Evolutionary conservation across 2,329 filamentous ascomycete species (phyloP).

Genomic region (Parascedosporium putredinis): DNA sequence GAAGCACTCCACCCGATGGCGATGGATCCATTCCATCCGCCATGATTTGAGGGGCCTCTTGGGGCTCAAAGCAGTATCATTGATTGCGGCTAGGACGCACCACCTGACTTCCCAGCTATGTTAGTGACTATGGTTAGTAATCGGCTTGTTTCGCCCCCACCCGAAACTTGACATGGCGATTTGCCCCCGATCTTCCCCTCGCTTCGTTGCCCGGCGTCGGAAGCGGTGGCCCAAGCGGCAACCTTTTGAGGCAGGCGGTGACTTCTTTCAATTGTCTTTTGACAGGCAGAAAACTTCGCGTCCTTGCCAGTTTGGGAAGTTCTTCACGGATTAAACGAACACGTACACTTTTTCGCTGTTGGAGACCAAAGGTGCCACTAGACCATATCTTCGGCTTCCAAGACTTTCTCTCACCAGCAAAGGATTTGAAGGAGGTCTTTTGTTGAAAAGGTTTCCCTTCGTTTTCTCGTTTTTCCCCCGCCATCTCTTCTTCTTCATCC

Average conservation of each 20-base stretch:
- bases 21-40: too few species aligned
- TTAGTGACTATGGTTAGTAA: background rate
- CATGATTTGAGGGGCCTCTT: too few species aligned
- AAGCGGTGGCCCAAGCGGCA: background rate
- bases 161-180: background rate
- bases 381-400: background rate
- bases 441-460: background rate
- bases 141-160: background rate
- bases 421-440: background rate
- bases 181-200: background rate
- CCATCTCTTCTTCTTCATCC: too few species aligned
- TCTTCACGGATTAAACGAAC: slow-evolving; percentile 3
- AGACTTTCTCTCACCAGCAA: background rate
- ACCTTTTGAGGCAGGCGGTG: slow-evolving; percentile 1
- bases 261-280: background rate
- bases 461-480: background rate
- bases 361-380: background rate
- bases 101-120: too few species aligned
- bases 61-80: too few species aligned
- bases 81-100: too few species aligned
- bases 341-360: slow-evolving; percentile 3
- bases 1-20: too few species aligned
- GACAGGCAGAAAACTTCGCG: slow-evolving; percentile 5
- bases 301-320: slow-evolving; percentile 3
- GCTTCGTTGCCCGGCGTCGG: background rate